phyloP scores from a whole-genome alignment of 2,329 filamentous ascomycete species.

The Emydomyces testavorans region DNA sequence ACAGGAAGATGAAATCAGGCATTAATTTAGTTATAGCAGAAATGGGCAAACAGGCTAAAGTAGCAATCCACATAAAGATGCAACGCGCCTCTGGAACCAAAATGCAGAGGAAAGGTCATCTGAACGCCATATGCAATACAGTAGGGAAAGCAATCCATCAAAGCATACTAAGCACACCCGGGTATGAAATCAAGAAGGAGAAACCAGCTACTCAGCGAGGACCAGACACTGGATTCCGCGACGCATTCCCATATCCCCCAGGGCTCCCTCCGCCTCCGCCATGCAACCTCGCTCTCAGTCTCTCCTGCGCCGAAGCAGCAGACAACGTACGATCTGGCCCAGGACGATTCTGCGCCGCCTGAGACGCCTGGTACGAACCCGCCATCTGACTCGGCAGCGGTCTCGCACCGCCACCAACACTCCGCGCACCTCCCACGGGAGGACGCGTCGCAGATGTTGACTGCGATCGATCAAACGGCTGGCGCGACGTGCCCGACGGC shows the following conservation, averaged over 20 bases:
- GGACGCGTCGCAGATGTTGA: conserved; percentile 19
- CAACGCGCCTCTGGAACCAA: background rate
- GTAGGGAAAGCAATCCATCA: background rate
- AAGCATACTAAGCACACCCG: background rate
- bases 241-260: conserved; percentile 7
- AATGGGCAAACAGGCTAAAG: background rate
- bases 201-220: background rate
- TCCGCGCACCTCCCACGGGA: background rate
- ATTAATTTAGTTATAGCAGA: too few species aligned
- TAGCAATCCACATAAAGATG: background rate
- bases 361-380: conserved; percentile 58
- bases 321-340: conserved; percentile 34
- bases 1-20: too few species aligned
- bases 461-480: conserved; percentile 16
- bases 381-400: conserved; percentile 61
- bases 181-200: background rate
- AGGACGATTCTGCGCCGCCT: conserved; percentile 28
- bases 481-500: conserved; percentile 4
- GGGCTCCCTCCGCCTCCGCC: conserved; percentile 45
- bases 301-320: conserved; percentile 60
- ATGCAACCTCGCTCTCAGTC: conserved; percentile 69
- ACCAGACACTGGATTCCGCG: conserved; percentile 6
- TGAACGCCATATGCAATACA: background rate
- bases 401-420: conserved; percentile 32
- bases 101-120: background rate